Percentiles rank a stretch among this genome's conserved stretches.
Evolutionary conservation across 2,329 filamentous ascomycete genomes (phyloP).

Genomic region (Penicillium paneum): DNA sequence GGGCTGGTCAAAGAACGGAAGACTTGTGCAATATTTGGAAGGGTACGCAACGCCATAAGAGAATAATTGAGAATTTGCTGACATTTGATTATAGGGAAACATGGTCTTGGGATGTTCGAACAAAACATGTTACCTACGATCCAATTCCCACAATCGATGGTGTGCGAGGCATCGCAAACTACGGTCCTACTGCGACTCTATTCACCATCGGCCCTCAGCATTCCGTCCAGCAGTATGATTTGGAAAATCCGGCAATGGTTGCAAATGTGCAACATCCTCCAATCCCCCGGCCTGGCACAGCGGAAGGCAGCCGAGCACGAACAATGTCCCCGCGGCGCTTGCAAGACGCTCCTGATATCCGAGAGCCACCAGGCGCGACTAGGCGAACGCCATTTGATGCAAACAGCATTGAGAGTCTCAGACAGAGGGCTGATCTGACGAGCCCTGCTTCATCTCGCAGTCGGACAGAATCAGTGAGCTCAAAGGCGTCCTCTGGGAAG

Average conservation of each 20-base stretch:
- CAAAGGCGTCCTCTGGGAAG: slow-evolving; percentile 52
- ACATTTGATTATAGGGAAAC: slow-evolving; percentile 63
- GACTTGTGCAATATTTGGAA: slow-evolving; percentile 88
- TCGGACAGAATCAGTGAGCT: slow-evolving; percentile 61
- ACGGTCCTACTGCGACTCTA: slow-evolving; percentile 83
- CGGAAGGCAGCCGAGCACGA: slow-evolving; percentile 56
- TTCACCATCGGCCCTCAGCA: slow-evolving; percentile 88
- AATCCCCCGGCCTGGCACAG: slow-evolving; percentile 73
- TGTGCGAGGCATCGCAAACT: slow-evolving; percentile 78
- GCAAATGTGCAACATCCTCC: slow-evolving; percentile 84
- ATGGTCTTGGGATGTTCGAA: slow-evolving; percentile 92
- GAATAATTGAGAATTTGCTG: background rate
- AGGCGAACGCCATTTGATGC: slow-evolving; percentile 72
- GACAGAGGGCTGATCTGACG: slow-evolving; percentile 60
- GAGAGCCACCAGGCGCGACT: slow-evolving; percentile 65
- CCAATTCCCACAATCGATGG: slow-evolving; percentile 79
- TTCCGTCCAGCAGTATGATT: slow-evolving; percentile 90
- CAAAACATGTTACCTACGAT: slow-evolving; percentile 93
- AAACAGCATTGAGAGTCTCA: slow-evolving; percentile 60
- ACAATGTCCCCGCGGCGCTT: slow-evolving; percentile 31
- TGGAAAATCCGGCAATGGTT: slow-evolving; percentile 81
- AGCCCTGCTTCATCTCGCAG: slow-evolving; percentile 64
- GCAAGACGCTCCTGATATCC: slow-evolving; percentile 53
- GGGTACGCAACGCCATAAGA: slow-evolving; percentile 59
- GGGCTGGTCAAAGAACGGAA: slow-evolving; percentile 96